Evolutionary conservation across 768 basidiomycete species (phyloP).

Genomic region (Xerocomellus amylosporus): DNA sequence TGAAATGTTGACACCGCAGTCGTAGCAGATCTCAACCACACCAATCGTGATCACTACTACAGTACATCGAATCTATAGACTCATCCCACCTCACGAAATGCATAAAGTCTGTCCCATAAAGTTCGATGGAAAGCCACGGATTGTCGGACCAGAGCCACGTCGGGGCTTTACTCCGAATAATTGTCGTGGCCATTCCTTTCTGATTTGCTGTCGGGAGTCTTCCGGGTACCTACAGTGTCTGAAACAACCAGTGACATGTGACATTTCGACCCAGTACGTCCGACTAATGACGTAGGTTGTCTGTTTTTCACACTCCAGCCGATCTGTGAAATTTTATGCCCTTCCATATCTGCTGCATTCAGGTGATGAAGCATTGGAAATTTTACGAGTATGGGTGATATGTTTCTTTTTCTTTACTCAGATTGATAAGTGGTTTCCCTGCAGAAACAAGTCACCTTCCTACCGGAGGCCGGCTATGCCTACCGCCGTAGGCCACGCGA

Average conservation of each 20-base stretch:
- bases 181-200: not conserved
- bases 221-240: not conserved
- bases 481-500: too few species aligned
- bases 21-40: not conserved
- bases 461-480: not conserved
- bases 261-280: not conserved
- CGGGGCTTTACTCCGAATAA: not conserved
- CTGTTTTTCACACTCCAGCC: not conserved
- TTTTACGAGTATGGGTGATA: not conserved
- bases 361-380: too few species aligned
- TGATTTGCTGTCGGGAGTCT: too few species aligned
- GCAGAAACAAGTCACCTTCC: not conserved
- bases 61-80: not conserved
- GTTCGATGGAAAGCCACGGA: not conserved
- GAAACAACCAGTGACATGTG: not conserved
- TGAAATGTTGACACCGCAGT: not conserved
- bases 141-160: not conserved
- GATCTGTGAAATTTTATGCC: not conserved
- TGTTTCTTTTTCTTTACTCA: not conserved
- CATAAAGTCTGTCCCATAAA: not conserved
- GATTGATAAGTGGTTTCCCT: not conserved
- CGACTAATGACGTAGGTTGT: too few species aligned
- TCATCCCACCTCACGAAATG: slow-evolving; percentile 9
- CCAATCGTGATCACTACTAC: not conserved
- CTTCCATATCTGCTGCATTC: too few species aligned